Conservation (phyloP, 768 basidiomycete genomes). For the Phanerodontia chrysosporium region DNA sequence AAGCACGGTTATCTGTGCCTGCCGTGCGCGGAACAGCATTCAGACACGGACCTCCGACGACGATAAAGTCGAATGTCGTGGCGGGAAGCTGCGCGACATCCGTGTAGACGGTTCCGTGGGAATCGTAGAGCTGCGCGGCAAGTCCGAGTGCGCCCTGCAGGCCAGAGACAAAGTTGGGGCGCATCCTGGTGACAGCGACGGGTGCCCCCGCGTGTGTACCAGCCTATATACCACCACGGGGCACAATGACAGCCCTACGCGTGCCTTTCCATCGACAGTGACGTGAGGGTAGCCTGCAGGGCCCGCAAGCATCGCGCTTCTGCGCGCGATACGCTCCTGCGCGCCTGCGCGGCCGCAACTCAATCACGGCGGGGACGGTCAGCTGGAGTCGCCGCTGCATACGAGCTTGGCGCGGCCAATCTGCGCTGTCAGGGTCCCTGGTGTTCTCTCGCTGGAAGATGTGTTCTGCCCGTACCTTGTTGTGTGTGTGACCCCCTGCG, state of each 20-base stretch:
- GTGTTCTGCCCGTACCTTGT: background rate
- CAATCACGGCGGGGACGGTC: background rate
- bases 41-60: slow-evolving; percentile 10
- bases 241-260: background rate
- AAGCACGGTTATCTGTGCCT: background rate
- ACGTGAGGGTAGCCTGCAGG: background rate
- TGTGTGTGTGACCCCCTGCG: background rate
- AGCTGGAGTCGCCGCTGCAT: background rate
- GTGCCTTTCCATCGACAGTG: background rate
- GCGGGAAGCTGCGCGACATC: background rate
- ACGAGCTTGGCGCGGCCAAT: background rate
- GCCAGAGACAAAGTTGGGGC: background rate
- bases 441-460: background rate
- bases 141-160: background rate
- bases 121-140: background rate
- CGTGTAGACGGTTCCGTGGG: background rate
- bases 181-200: background rate
- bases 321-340: background rate
- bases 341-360: background rate
- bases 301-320: background rate
- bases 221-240: background rate
- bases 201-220: background rate
- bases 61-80: slow-evolving; percentile 10
- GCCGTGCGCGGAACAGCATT: background rate
- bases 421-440: background rate